Evolutionary conservation across 768 basidiomycete species (phyloP).

Genomic region (Amylocystis lapponica): DNA sequence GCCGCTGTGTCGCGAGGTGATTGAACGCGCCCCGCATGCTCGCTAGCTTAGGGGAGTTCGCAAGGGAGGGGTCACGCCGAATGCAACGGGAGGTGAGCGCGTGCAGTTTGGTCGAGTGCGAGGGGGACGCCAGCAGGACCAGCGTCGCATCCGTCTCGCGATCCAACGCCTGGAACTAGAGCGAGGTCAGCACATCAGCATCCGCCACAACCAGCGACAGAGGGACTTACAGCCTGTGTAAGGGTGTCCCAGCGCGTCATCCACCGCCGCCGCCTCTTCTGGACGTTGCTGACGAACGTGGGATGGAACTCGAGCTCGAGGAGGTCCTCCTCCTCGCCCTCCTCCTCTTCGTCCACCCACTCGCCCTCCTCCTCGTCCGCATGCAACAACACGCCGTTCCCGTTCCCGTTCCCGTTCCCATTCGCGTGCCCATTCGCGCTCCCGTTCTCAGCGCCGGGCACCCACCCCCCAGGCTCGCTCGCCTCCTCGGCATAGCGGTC

Average conservation of each 20-base stretch:
- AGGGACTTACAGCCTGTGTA: constrained; percentile 54
- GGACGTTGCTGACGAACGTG: constrained; percentile 57
- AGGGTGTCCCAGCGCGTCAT: constrained; percentile 72
- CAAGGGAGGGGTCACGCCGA: constrained; percentile 46
- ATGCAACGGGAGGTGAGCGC: constrained; percentile 63
- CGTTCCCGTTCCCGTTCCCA: constrained; percentile 29
- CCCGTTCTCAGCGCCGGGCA: no score
- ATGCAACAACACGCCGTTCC: constrained; percentile 28
- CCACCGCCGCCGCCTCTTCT: constrained; percentile 67
- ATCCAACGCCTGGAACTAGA: constrained; percentile 71
- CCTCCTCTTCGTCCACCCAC: constrained; percentile 73
- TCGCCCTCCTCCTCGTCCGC: constrained; percentile 43
- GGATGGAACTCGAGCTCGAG: constrained; percentile 76
- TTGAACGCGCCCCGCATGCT: constrained; percentile 54
- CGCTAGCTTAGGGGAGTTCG: constrained; percentile 43
- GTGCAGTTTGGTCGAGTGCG: constrained; percentile 64
- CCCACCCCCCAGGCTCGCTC: constrained; percentile 6
- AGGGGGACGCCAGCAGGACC: constrained; percentile 67
- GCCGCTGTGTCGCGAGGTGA: constrained; percentile 52
- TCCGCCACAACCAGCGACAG: constrained; percentile 2
- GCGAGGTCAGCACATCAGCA: constrained; percentile 11
- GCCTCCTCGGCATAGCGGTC: constrained; percentile 18
- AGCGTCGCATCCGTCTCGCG: constrained; percentile 78
- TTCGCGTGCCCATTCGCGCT: background rate
- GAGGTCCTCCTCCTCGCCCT: constrained; percentile 62